phyloP scores from a whole-genome alignment of 768 basidiomycete genomes.

The Rhizopogon vulgaris region DNA sequence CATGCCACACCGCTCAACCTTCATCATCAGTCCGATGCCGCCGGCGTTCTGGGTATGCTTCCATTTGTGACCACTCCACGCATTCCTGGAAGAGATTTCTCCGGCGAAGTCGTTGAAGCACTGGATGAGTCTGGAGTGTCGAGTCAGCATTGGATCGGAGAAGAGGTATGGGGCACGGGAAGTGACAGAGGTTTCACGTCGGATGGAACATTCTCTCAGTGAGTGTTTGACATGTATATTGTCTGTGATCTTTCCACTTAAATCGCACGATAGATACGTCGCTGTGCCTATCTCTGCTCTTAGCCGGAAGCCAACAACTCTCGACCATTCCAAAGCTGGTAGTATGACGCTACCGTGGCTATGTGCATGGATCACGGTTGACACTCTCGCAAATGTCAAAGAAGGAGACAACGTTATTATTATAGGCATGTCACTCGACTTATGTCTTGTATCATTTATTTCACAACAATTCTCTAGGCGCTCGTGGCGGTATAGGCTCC shows the following conservation, averaged over 20 bases:
- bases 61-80: constrained; percentile 29
- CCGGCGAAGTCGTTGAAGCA: constrained; percentile 28
- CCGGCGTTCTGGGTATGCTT: constrained; percentile 19
- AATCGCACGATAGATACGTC: constrained; percentile 14
- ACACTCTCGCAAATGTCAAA: constrained; percentile 27
- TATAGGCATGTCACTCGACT: constrained; percentile 13
- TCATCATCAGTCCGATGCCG: constrained; percentile 23
- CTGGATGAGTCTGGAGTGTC: constrained; percentile 17
- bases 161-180: constrained; percentile 30
- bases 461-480: constrained; percentile 14
- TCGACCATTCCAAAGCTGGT: constrained; percentile 21
- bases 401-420: constrained; percentile 28
- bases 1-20: background rate
- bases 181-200: constrained; percentile 25
- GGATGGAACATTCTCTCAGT: constrained; percentile 31
- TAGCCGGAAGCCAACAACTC: constrained; percentile 23
- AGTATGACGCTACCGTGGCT: constrained; percentile 30
- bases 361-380: constrained; percentile 31
- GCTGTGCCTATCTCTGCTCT: constrained; percentile 22
- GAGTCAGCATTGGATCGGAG: constrained; percentile 18
- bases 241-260: background rate
- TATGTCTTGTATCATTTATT: background rate
- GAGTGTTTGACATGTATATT: background rate
- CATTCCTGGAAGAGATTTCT: constrained; percentile 27
- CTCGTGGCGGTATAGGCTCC: constrained; percentile 29